Base-by-base conservation (phyloP, 805 yeast genomes). In the Candida ulmi region DNA sequence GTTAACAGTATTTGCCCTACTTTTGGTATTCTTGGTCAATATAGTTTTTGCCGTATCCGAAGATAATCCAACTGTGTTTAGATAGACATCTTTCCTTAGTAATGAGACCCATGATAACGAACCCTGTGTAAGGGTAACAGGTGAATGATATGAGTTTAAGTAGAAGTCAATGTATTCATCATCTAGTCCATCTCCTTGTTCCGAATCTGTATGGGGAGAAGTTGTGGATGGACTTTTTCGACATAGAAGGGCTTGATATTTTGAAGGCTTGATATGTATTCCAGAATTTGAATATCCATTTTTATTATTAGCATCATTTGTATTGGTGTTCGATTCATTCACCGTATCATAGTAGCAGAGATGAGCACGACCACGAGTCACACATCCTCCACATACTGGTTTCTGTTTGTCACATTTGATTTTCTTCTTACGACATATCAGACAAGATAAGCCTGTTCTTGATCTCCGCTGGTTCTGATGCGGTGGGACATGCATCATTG, bases 351-450 rank as follows among this genome's bases (percentile, higher is more conserved):
- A 55, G 9, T 37, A 42, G 33, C 60, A 55, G n/a, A 18, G 33
- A 29, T 36, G 35, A 1, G 50, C 35, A 31, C 44, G 43, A 8
- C 42, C 51, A 11, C 50, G 39, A 27, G 37, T 46, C 27, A 36
- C 26, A 29, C 60, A 55, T 1, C 45, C 34, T 0, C 53, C 49
- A 35, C 60, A 55, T 1, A 37, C 42, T 1, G 60, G 60, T 33
- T 47, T 52, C 2, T 19, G 30, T 30, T 49, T 48, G 34, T 55
- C 58, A 36, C 60, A 55, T 47, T 45, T 53, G 9, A 50, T 54
- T 46, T 55, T 55, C 41, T 47, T 47, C 28, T 46, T 47, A n/a
- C 60, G 52, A 25, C 60, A 55, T 3, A 41, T 41, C 4, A 46
- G 35, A 30, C 60, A 55, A 3, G 58, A 48, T 36, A 48, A 49